phyloP scores from a whole-genome alignment of 345 rosid species.

The Eucalyptus virginea region DNA sequence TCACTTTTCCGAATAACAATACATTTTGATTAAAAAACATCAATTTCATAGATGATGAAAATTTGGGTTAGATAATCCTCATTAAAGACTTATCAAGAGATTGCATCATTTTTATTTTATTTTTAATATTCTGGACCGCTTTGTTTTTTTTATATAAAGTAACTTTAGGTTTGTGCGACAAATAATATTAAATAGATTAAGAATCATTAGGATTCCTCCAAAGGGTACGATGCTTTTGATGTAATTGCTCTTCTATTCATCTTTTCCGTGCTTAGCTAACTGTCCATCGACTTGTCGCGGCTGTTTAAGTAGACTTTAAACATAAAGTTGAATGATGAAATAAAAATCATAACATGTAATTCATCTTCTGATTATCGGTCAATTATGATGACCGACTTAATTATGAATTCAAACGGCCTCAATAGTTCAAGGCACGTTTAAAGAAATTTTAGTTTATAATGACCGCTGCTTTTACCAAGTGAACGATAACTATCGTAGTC shows the following conservation, averaged over 20 bases:
- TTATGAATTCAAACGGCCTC: not conserved
- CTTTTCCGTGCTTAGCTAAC: not conserved
- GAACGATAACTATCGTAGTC: not conserved
- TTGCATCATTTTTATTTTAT: not conserved
- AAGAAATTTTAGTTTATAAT: not conserved
- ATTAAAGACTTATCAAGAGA: fast-evolving
- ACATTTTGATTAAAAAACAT: not conserved
- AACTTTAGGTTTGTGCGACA: not conserved
- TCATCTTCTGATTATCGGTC: fast-evolving
- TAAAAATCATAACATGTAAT: not conserved
- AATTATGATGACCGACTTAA: not conserved
- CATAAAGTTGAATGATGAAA: not conserved
- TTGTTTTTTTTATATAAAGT: too few species aligned
- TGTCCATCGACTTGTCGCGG: not conserved
- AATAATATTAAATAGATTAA: too few species aligned
- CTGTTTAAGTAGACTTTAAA: not conserved
- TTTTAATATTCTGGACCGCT: not conserved
- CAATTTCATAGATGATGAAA: not conserved
- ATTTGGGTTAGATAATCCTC: not conserved
- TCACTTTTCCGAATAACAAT: not conserved
- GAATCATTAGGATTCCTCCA: not conserved
- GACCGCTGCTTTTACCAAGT: not conserved
- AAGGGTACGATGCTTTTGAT: not conserved
- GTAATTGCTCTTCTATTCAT: not conserved
- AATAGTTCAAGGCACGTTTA: not conserved